Base-by-base conservation (phyloP, 2,329 filamentous ascomycete species). In the Ophiostoma sp. region DNA sequence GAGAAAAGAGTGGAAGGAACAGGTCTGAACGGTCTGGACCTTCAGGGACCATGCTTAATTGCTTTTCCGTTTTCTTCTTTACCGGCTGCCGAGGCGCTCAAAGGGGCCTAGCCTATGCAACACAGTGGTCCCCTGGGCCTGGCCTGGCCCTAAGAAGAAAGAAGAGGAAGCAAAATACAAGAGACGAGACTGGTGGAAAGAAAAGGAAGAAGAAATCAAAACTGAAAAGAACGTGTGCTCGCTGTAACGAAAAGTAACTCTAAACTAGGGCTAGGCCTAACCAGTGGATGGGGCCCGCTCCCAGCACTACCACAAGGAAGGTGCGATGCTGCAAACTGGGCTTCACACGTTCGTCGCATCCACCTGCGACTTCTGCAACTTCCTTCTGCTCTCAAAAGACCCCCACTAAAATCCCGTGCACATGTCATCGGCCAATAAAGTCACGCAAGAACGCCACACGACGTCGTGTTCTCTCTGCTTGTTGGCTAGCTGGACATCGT, bases 391-490 rank as follows among this genome's bases (percentile, higher is more conserved):
- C 2, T 11, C n/a, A n/a, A n/a, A n/a, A n/a, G n/a, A n/a, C n/a
- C 25, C 64, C 64, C 45, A 12, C 64, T 33, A 22, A 48, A 42
- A 68, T 31, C 25, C 45, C 48, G 15, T 22, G 22, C 69, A 71
- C 55, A 71, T 63, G 69, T 57, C 69, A 71, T 63, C 55, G 11
- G 39, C 55, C 69, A 71, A 71, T 71, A 61, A 59, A 71, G 69
- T 70, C 69, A 63, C 69, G 69, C 55, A 71, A 61, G 55, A 71
- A 61, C 69, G 36, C 36, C 52, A 71, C 52, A 61, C 52, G 52
- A 55, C 66, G 25, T 42, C 4, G 48, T 39, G 48, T 61, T 48
- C 50, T 59, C 69, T 59, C 25, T 42, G n/a, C 28, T 39, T 55
- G 36, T 59, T 61, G 33, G 63, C 63, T 66, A 22, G 12, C 15